Base-by-base conservation (phyloP, 1,284 basidiomycete genomes). In the Cystobasidium pallidum region DNA sequence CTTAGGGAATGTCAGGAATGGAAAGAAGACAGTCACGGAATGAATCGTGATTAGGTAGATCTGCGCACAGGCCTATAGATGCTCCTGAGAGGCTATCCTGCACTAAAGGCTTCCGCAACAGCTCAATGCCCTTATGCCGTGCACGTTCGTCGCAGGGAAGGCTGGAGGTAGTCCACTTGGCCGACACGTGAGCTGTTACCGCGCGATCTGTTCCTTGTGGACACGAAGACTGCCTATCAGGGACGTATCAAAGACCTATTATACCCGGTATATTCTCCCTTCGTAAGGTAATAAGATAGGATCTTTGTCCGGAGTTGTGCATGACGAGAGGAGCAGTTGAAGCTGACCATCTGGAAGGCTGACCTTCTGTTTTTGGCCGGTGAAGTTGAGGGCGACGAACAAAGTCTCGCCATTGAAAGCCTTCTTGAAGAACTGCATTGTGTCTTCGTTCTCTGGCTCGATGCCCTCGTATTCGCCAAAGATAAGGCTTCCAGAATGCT, bases 371-470 rank as follows among this genome's bases (percentile, higher is more conserved):
- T 45, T 28, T 24, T 59, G 34, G 2, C 30, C 43, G 0, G 36
- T 58, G 30, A 68, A 68, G n/a, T 68, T 68, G n/a, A 68, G 41
- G 13, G 55, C 55, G n/a, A 68, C 39, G 13, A 58, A 59, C 0
- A 68, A 11, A 17, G 39, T 51, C 21, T 57, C 54, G 4, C 54
- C 54, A 32, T 68, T 24, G 66, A 49, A 57, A 28, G 54, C 26
- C 41, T 59, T 30, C 43, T 68, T 68, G 55, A 24, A 57, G 43
- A 41, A 68, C 26, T 47, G 49, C 66, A 68, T 68, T 15, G 66
- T 68, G 10, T 4, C 6, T 21, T 68, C 66, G 26, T 68, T 68
- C 17, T 47, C 55, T 17, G 41, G 54, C 19, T 66, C 64, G 10
- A 58, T 47, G 11, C 49, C 43, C 24, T 45, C 21, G 24, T 55